Base-by-base conservation (phyloP, 805 yeast genomes). In the Candida sakaeoensis region DNA sequence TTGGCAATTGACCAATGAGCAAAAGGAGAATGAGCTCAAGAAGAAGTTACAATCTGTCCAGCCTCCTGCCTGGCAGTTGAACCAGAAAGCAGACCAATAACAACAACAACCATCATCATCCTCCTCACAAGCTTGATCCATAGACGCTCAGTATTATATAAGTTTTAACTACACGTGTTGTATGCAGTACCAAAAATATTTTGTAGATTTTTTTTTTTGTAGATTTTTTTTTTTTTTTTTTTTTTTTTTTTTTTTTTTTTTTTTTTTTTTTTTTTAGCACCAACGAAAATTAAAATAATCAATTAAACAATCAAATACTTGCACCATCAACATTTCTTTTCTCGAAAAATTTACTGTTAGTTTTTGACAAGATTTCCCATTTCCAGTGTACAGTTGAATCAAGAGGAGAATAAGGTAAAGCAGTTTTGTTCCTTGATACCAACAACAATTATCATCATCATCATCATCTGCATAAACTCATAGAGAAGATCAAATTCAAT, bases 1-100 rank as follows among this genome's bases (percentile, higher is more conserved):
- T 18, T 43, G 46, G 46, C 46, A 43, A 30, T 29, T 36, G n/a
- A 34, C 17, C 18, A 32, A n/a, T 9, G 29, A 23, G 16, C 46
- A 55, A 19, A 46, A 48, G 36, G 61, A 63, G 37, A 52, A 52
- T 22, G 38, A 45, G 17, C 61, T 63, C 18, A 44, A 52, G 25
- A 54, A 55, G 15, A 50, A 58, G n/a, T 57, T 65, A 33, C 54
- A 59, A 31, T 62, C 54, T 36, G 63, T 65, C 6, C 72, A 72
- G 7, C 70, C 65, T 8, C 74, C 74, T 12, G 53, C 72, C 14
- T 68, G 74, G 74, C 73, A 68, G 45, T 51, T 68, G 40, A 61
- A 60, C 34, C 40, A 37, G 21, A 26, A 26, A n/a, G 19, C 32
- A 28, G 32, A 28, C 5, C 32, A 28, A 28, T 19, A 17, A 28